These are phyloP conservation scores for Fonsecaea erecta DNA, from an alignment of 2,329 filamentous ascomycete species.

Conservation along the genomic window DNA sequence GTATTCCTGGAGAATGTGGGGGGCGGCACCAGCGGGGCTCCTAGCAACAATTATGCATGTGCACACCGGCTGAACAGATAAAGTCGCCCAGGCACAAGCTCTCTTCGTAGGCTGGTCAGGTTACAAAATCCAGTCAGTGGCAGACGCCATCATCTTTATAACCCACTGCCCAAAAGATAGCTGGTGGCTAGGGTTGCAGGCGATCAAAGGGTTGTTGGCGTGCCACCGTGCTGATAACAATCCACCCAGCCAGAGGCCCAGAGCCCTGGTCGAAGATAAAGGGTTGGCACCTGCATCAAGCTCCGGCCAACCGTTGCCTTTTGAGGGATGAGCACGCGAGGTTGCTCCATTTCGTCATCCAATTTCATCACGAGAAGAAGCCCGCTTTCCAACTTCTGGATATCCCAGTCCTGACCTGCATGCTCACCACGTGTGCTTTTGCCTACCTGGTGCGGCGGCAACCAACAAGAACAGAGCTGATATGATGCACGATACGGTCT, in stretches of 20 bases:
- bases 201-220: not conserved
- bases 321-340: slow-evolving; percentile 28
- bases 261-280: slow-evolving; percentile 28
- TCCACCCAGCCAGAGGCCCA: slow-evolving; percentile 9
- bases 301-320: slow-evolving; percentile 19
- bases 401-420: not conserved
- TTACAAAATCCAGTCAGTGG: not conserved
- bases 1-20: slow-evolving; percentile 16
- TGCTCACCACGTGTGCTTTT: slow-evolving; percentile 3
- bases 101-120: not conserved
- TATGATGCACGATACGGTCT: not conserved
- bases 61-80: not conserved
- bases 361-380: not conserved
- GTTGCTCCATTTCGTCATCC: slow-evolving; percentile 4
- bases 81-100: slow-evolving; percentile 3
- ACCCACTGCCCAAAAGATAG: slow-evolving; percentile 4
- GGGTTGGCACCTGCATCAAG: slow-evolving; percentile 23
- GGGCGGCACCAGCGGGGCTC: not conserved
- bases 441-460: not conserved
- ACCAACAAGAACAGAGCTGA: not conserved
- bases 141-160: slow-evolving; percentile 26
- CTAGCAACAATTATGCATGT: not conserved
- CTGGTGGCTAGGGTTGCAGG: slow-evolving; percentile 12
- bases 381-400: not conserved
- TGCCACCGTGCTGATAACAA: slow-evolving; percentile 31